Percentiles rank a stretch among this genome's conserved stretches.
Evolutionary conservation across 495 filamentous ascomycete species (phyloP).

Genomic region (Xylaria cubensis): DNA sequence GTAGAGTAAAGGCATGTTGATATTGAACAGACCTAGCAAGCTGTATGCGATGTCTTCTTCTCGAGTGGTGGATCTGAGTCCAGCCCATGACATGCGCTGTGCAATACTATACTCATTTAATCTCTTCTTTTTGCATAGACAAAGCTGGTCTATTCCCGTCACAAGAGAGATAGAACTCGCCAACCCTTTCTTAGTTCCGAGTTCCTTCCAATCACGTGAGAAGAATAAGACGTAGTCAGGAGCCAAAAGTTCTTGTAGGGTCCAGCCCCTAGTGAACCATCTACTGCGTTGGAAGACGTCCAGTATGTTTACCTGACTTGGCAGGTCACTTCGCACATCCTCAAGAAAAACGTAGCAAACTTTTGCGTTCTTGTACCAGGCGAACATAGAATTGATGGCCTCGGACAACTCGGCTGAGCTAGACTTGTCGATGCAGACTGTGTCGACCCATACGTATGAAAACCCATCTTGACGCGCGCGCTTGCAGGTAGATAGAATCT

Average conservation of each 20-base stretch:
- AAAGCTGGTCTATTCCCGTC: conserved; percentile 16
- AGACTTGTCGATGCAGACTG: conserved; percentile 37
- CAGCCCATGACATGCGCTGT: conserved; percentile 32
- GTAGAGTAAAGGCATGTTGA: conserved; percentile 32
- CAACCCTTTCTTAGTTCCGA: conserved; percentile 7
- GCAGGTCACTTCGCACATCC: conserved; percentile 27
- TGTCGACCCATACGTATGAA: conserved; percentile 32
- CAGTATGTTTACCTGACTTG: background rate
- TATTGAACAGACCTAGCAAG: conserved; percentile 29
- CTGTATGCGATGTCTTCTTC: conserved; percentile 34
- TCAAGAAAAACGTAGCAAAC: conserved; percentile 37
- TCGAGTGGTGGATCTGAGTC: conserved; percentile 26
- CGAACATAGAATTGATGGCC: conserved; percentile 42
- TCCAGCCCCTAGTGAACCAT: conserved; percentile 46
- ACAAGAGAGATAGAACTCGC: conserved; percentile 12
- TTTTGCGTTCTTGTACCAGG: conserved; percentile 36
- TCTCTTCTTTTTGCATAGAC: conserved; percentile 7
- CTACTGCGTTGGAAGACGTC: conserved; percentile 42
- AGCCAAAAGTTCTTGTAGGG: conserved; percentile 44
- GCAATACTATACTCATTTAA: conserved; percentile 13
- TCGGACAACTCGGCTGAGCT: conserved; percentile 43
- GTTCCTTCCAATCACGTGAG: conserved; percentile 6
- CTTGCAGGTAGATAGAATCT: conserved; percentile 27
- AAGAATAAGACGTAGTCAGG: conserved; percentile 42
- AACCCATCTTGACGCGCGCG: conserved; percentile 16